A percentile compares a stretch with the other conserved stretches of the same genome.
Conservation (phyloP, 345 rosid genomes). For the Syzygium aromaticum region DNA sequence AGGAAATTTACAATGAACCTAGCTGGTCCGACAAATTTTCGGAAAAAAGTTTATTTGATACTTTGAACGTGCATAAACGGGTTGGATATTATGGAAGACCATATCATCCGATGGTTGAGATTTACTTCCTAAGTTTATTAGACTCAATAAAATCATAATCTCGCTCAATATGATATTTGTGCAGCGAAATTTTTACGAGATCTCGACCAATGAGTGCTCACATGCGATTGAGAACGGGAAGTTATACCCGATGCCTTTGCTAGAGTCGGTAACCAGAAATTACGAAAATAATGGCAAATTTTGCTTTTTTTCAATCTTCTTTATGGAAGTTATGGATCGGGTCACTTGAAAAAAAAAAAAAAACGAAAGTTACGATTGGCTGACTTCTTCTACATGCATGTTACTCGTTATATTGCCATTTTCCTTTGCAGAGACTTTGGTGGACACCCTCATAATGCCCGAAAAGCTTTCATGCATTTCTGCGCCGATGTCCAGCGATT, state of each 20-base stretch:
- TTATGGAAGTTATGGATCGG: not conserved
- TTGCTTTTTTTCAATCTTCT: not conserved
- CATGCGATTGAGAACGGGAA: too few species aligned
- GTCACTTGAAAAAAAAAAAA: not conserved
- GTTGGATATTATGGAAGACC: not conserved
- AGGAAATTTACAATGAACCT: not conserved
- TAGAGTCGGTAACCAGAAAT: too few species aligned
- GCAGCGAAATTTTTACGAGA: not conserved
- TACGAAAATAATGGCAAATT: too few species aligned
- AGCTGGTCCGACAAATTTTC: not conserved
- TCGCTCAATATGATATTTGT: not conserved
- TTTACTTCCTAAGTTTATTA: not conserved
- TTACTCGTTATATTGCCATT: not conserved
- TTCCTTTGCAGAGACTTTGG: not conserved
- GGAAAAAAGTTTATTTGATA: not conserved
- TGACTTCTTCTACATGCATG: not conserved
- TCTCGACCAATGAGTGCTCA: not conserved
- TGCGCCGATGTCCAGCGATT: not conserved
- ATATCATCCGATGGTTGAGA: not conserved
- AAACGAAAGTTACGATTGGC: not conserved
- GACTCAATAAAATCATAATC: not conserved
- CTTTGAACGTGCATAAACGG: not conserved
- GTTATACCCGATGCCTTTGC: too few species aligned
- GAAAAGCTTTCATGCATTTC: not conserved
- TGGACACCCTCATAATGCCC: not conserved